phyloP scores from a whole-genome alignment of 495 filamentous ascomycete genomes.

The Immersiella caudata region DNA sequence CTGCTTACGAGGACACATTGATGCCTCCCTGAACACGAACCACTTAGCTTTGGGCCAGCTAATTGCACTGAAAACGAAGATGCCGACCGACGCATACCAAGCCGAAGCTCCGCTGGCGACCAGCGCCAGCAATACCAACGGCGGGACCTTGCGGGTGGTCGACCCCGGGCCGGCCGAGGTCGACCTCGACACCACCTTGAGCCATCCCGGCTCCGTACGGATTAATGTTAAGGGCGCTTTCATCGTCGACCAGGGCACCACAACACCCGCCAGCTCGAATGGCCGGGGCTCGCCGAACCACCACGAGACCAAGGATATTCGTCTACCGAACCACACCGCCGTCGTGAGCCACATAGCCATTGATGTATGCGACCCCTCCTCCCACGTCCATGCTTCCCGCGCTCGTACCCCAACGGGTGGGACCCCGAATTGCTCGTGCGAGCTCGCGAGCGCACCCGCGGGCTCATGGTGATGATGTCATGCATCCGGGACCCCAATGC shows the following conservation, averaged over 20 bases:
- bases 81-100: conserved; percentile 36
- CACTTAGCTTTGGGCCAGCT: background rate
- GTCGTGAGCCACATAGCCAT: conserved; percentile 95
- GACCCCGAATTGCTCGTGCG: background rate
- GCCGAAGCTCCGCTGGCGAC: conserved; percentile 30
- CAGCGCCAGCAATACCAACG: conserved; percentile 45
- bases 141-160: background rate
- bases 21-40: conserved; percentile 29
- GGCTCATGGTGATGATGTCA: conserved; percentile 27
- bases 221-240: conserved; percentile 97
- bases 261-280: conserved; percentile 58
- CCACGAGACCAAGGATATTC: conserved; percentile 86
- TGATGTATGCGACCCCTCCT: conserved; percentile 65
- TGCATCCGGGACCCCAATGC: conserved; percentile 12
- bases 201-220: conserved; percentile 79
- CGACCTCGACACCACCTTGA: conserved; percentile 73
- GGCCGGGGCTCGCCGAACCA: conserved; percentile 54
- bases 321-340: conserved; percentile 90
- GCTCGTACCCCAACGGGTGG: background rate
- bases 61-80: conserved; percentile 21
- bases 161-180: conserved; percentile 13
- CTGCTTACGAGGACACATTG: conserved; percentile 25
- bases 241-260: conserved; percentile 79
- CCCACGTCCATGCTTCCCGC: background rate
- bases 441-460: background rate